Conservation (phyloP, 768 basidiomycete genomes). For the Termitomyces sp. region DNA sequence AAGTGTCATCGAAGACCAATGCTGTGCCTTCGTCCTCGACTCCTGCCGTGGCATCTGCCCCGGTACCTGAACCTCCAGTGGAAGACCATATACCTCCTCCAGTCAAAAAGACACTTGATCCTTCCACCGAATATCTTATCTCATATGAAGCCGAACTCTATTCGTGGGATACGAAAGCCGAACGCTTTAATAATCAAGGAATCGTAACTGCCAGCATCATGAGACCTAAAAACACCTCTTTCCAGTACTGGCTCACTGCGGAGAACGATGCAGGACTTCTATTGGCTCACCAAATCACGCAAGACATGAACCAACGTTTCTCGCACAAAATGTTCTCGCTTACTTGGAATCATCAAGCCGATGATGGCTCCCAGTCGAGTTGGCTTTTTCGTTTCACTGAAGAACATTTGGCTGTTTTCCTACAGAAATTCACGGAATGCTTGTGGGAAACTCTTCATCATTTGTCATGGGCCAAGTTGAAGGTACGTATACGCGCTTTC, state of each 20-base stretch:
- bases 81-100: neutral
- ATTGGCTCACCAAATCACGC: slow-evolving; percentile 57
- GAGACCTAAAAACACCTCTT: slow-evolving; percentile 36
- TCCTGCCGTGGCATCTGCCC: neutral
- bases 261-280: slow-evolving; percentile 41
- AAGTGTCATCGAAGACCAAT: slow-evolving; percentile 20
- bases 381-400: slow-evolving; percentile 77
- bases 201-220: slow-evolving; percentile 50
- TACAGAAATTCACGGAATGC: slow-evolving; percentile 57
- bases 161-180: slow-evolving; percentile 48
- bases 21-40: slow-evolving; percentile 8
- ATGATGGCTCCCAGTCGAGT: slow-evolving; percentile 52
- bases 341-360: slow-evolving; percentile 80
- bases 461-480: slow-evolving; percentile 71
- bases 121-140: slow-evolving; percentile 25
- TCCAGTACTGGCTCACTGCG: slow-evolving; percentile 56
- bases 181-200: slow-evolving; percentile 47
- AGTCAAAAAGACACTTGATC: slow-evolving; percentile 9
- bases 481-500: slow-evolving; percentile 43
- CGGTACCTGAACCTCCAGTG: slow-evolving; percentile 1
- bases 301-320: slow-evolving; percentile 71
- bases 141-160: slow-evolving; percentile 52
- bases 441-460: slow-evolving; percentile 81
- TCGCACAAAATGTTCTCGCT: slow-evolving; percentile 59
- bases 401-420: slow-evolving; percentile 55